Evolutionary conservation across 2,329 filamentous ascomycete species (phyloP), one percentile per base, ranked within the genome.

Genomic region (Calonectria ilicicola): DNA sequence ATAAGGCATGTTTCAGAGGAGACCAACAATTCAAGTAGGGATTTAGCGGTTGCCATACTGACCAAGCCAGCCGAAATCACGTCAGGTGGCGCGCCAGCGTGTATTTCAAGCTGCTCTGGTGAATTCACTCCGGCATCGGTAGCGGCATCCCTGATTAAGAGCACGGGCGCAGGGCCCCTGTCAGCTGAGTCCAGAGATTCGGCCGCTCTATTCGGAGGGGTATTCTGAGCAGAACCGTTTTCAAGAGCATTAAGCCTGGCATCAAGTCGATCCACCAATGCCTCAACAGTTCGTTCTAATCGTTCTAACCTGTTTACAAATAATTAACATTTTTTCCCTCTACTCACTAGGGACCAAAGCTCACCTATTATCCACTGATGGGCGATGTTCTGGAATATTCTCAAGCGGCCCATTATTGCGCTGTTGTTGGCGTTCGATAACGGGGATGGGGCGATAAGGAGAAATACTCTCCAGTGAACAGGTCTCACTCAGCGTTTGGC

Each of bases 71-170:
- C 49, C 0, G 79, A 75, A 1, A 81, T 77, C 4, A 77, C 74
- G 26, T 81, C 78, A 1, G 64, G 26, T 40, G 47, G 56, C 19
- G 9, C n/a, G 17, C 1, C 58, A 8, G 56, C 44, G 5, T 32
- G 49, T 32, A 1, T 26, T 17, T 44, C 35, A 29, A 27, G 15
- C 9, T 76, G 64, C 38, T 73, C 74, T 1, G 75, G 73, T 0
- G 79, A 76, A 17, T 73, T 70, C 5, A 80, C 74, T 12, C 76
- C 78, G 10, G 77, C 75, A 53, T 80, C 76, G 0, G 75, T 77
- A 2, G 77, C 78, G 21, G 79, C 80, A 51, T 81, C 79, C n/a
- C 76, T 68, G 38, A 81, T 80, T 2, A 81, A 19, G 21, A 81
- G 68, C 1, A 81, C 77, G 0, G 80, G 80, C 2, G 79, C 77